phyloP scores from a whole-genome alignment of 2,329 filamentous ascomycete genomes.

The Colletotrichum trifolii region DNA sequence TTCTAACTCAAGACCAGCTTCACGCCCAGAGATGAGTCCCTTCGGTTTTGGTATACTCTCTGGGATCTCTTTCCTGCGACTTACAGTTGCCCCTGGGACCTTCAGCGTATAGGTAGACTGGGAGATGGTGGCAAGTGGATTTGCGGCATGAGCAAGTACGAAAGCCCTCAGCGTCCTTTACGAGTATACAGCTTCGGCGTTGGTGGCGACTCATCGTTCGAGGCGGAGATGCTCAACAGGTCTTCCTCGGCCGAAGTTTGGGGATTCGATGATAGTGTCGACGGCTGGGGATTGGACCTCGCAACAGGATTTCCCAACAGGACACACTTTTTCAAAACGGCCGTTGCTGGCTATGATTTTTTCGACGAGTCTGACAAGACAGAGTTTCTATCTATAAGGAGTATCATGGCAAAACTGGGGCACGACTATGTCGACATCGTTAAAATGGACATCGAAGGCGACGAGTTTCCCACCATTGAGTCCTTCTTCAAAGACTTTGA shows the following conservation, averaged over 20 bases:
- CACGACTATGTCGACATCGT: conserved; percentile 51
- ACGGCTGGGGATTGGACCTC: conserved; percentile 40
- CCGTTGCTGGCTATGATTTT: background rate
- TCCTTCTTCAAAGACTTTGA: conserved; percentile 6
- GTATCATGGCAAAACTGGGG: conserved; percentile 49
- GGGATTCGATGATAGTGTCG: conserved; percentile 50
- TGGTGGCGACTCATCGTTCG: conserved; percentile 49
- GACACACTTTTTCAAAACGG: background rate
- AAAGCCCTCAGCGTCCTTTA: conserved; percentile 38
- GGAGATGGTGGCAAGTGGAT: conserved; percentile 55
- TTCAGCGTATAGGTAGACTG: conserved; percentile 49
- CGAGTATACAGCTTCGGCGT: conserved; percentile 52
- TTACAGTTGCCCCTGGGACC: conserved; percentile 51
- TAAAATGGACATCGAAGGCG: conserved; percentile 52
- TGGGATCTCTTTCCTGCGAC: conserved; percentile 53
- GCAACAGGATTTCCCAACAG: background rate
- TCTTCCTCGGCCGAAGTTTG: conserved; percentile 48
- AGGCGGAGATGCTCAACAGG: conserved; percentile 41
- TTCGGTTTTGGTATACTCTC: conserved; percentile 44
- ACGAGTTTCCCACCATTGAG: conserved; percentile 44
- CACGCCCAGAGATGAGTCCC: conserved; percentile 5
- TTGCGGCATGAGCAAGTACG: conserved; percentile 51
- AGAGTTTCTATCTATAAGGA: conserved; percentile 41
- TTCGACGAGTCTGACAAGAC: conserved; percentile 30
- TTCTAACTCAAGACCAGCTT: background rate